Conservation (phyloP, 148 eudicot genomes). For the Amaranthus hypochondriacus region DNA sequence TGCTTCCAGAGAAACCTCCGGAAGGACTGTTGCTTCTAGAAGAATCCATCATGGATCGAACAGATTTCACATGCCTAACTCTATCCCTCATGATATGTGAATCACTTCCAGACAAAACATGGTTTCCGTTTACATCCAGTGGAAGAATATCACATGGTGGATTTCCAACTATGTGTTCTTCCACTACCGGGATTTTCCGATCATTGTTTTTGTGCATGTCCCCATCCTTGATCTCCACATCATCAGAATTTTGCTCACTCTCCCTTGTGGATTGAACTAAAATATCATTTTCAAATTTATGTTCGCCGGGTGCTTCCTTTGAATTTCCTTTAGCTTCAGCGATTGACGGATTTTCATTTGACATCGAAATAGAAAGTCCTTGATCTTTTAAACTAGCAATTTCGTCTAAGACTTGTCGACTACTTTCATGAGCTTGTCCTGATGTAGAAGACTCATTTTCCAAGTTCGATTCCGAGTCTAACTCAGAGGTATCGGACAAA, state of each 20-base stretch:
- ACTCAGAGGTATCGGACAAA: conserved; percentile 23
- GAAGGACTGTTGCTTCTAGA: conserved; percentile 43
- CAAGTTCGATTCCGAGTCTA: conserved; percentile 26
- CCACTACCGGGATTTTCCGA: conserved; percentile 25
- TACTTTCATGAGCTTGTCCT: conserved; percentile 18
- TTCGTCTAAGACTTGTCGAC: conserved; percentile 13
- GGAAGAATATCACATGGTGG: conserved; percentile 23
- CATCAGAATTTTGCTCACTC: conserved; percentile 20
- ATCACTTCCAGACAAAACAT: conserved; percentile 29
- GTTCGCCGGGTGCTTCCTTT: conserved; percentile 13
- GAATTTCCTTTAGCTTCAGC: conserved; percentile 7
- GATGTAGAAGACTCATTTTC: conserved; percentile 28
- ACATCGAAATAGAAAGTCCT: conserved; percentile 7
- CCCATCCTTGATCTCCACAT: conserved; percentile 20
- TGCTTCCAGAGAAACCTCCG: conserved; percentile 22
- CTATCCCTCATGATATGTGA: conserved; percentile 26
- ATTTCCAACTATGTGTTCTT: conserved; percentile 24
- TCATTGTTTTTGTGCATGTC: conserved; percentile 30
- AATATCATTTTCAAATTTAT: conserved; percentile 20
- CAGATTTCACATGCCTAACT: conserved; percentile 56
- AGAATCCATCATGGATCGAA: conserved; percentile 53
- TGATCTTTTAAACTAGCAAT: conserved; percentile 19
- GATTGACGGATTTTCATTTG: conserved; percentile 20
- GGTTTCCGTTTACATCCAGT: conserved; percentile 24
- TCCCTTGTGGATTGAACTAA: conserved; percentile 18